These are phyloP conservation scores for Emericellopsis atlantica DNA, from an alignment of 2,329 filamentous ascomycete species.

Conservation along the genomic window DNA sequence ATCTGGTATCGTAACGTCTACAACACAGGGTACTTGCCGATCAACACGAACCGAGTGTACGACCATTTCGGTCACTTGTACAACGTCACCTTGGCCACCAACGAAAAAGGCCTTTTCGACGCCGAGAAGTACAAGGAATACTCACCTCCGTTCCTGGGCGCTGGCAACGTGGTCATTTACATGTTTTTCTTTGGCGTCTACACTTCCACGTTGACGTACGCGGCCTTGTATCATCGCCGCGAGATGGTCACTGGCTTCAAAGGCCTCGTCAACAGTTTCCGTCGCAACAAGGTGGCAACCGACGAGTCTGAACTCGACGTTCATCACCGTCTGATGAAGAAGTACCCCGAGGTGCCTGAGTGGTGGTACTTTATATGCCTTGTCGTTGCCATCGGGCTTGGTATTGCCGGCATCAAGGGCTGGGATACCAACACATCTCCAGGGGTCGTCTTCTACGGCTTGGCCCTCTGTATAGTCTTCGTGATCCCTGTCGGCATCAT, in stretches of 20 bases:
- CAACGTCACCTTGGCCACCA: constrained; percentile 28
- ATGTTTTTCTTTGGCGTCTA: constrained; percentile 44
- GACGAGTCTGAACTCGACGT: constrained; percentile 24
- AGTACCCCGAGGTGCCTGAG: constrained; percentile 34
- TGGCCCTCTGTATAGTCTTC: constrained; percentile 35
- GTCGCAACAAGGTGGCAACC: constrained; percentile 22
- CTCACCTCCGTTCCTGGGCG: constrained; percentile 36
- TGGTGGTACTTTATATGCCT: constrained; percentile 39
- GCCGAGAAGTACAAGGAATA: constrained; percentile 31
- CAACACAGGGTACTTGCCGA: constrained; percentile 40
- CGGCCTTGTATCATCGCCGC: constrained; percentile 35
- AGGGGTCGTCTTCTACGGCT: constrained; percentile 36
- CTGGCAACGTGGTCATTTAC: constrained; percentile 37
- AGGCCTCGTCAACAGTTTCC: constrained; percentile 29
- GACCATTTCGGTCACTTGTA: constrained; percentile 35
- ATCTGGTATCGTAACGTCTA: constrained; percentile 48
- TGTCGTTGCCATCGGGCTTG: constrained; percentile 28
- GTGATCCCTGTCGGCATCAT: constrained; percentile 39
- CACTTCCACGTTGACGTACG: constrained; percentile 36
- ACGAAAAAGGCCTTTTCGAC: constrained; percentile 31
- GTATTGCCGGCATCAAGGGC: constrained; percentile 30
- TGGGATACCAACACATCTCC: constrained; percentile 38
- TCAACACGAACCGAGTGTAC: constrained; percentile 37
- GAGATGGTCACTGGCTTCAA: constrained; percentile 37
- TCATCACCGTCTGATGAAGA: constrained; percentile 34